Evolutionary conservation across 202 grass and related monocot species (phyloP), one percentile per base, ranked within the genome.

Genomic region (Panicum virgatum): DNA sequence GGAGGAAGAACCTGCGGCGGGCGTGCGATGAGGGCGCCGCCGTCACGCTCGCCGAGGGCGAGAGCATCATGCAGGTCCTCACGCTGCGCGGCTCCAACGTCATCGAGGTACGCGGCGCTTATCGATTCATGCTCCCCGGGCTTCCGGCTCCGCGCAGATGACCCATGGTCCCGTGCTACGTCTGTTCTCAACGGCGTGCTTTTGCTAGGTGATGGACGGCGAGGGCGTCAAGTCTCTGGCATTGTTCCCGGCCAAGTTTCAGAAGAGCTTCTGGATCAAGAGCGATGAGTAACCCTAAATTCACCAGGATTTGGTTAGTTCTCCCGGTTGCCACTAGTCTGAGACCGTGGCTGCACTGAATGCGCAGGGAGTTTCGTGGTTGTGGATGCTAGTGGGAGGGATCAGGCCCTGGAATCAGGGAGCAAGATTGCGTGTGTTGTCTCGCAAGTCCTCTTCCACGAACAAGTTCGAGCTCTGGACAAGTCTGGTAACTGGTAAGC

Each of bases 231-330:
- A 87, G 63, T 98, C 92, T 23, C 90, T 98, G 7, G 96, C 96
- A 54, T 53, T 98, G 69, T 93, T 98, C 63, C 92, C 92, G 7
- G 96, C 92, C 52, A 96, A 96, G 76, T 98, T 98, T 52, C 92
- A 96, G 29, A 98, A 85, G 89, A 98, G 92, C 85, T 91, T 98
- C 61, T 98, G 96, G 92, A 98, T 96, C 42, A 98, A 98, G 83
- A 91, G 65, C 71, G 92, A 92, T 96, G 66, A 84, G 87, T 40
- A 5, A 22, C 3, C n/a, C 52, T 19, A 12, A 20, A 14, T 22
- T 65, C 19, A 3, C 23, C 5, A 14, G 3, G n/a, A 20, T 1
- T 56, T 73, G n/a, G 3, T 52, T 34, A 18, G 2, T 46, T 38
- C 37, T 22, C 9, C 1, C 5, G 26, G 23, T 15, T 57, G 15